These are phyloP conservation scores for Starmerella lactis-condensi DNA, from an alignment of 805 yeast species.

Conservation along the genomic window DNA sequence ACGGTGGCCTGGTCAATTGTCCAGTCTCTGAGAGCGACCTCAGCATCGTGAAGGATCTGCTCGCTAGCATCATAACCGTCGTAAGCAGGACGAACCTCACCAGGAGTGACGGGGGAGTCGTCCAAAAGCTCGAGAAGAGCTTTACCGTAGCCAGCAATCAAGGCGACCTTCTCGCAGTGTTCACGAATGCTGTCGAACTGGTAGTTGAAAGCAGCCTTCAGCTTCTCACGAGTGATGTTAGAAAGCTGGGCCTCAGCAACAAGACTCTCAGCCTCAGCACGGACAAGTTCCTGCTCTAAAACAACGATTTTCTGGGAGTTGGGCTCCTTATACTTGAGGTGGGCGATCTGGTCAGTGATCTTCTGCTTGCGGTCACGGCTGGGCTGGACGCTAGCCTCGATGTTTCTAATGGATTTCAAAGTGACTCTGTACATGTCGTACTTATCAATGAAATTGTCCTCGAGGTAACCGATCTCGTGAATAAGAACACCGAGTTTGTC, in stretches of 20 bases:
- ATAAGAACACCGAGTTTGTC: constrained; percentile 92
- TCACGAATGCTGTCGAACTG: constrained; percentile 92
- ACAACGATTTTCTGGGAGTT: constrained; percentile 89
- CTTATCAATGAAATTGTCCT: constrained; percentile 94
- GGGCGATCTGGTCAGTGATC: constrained; percentile 93
- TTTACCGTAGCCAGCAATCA: constrained; percentile 98
- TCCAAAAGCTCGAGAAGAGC: constrained; percentile 88
- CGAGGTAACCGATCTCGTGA: constrained; percentile 93
- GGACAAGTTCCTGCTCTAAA: constrained; percentile 92
- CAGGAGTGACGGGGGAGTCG: constrained; percentile 95
- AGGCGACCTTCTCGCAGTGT: constrained; percentile 85
- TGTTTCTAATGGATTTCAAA: constrained; percentile 82
- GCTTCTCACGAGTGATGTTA: constrained; percentile 92
- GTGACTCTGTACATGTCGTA: constrained; percentile 97
- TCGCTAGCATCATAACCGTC: constrained; percentile 97
- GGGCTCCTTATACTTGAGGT: constrained; percentile 95
- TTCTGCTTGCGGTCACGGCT: constrained; percentile 95
- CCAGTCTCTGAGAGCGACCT: constrained; percentile 89
- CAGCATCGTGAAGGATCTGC: constrained; percentile 94
- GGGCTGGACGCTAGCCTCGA: constrained; percentile 95
- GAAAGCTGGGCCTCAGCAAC: constrained; percentile 98
- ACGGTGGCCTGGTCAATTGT: constrained; percentile 89
- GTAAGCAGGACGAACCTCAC: constrained; percentile 95
- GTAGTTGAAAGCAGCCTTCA: constrained; percentile 92
- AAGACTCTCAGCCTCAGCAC: constrained; percentile 97